Conservation (phyloP, 2,329 filamentous ascomycete genomes). For the Cladosporium halotolerans region DNA sequence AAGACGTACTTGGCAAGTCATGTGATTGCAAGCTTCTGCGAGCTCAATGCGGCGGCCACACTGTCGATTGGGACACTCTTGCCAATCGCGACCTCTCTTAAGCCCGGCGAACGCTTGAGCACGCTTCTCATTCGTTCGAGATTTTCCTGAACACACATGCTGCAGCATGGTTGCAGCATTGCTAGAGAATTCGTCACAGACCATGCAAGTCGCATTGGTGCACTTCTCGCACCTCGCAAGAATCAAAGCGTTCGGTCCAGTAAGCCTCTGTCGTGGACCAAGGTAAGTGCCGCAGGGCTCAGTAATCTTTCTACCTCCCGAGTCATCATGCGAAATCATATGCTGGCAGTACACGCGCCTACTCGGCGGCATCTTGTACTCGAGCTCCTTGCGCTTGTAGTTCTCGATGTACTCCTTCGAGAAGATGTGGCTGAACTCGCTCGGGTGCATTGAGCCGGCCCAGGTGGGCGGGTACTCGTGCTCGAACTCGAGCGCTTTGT, state of each 20-base stretch:
- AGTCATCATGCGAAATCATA: background rate
- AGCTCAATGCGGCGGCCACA: conserved; percentile 9
- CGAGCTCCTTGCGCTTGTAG: conserved; percentile 1
- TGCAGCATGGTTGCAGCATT: background rate
- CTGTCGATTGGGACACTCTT: conserved; percentile 10
- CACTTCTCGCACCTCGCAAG: background rate
- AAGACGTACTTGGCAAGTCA: conserved; percentile 6
- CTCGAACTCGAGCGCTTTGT: conserved; percentile 6
- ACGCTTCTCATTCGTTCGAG: background rate
- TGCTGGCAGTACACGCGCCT: conserved; percentile 1
- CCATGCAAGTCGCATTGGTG: background rate
- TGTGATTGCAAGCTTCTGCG: conserved; percentile 13
- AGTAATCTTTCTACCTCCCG: background rate
- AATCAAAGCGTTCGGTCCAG: background rate
- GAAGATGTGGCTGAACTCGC: conserved; percentile 4
- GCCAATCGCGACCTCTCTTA: conserved; percentile 11
- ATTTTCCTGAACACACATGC: background rate
- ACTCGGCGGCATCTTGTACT: background rate
- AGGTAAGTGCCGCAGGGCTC: background rate
- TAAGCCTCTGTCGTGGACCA: background rate
- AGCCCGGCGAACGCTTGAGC: conserved; percentile 11
- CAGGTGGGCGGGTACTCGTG: conserved; percentile 3
- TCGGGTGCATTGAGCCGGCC: background rate
- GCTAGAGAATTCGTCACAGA: background rate
- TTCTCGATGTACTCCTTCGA: background rate